Base-by-base conservation (phyloP, 768 basidiomycete species). In the Rhodocollybia butyracea region DNA sequence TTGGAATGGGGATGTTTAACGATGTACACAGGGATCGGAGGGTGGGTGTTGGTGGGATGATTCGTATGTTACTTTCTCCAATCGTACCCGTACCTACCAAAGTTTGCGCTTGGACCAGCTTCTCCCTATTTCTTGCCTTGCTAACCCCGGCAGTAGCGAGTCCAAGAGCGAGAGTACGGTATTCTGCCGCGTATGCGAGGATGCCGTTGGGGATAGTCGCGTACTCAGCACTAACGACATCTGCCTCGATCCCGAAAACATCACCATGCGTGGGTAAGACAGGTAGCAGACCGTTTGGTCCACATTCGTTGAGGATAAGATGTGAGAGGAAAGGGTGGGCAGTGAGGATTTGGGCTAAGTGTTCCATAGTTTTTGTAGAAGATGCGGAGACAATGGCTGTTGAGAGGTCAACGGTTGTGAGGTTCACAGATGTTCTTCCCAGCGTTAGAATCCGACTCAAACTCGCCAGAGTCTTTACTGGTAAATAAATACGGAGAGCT, bases 351-450 rank as follows among this genome's bases (percentile, higher is more conserved):
- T 68, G 70, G 53, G 84, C 82, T 36, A 89, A 63, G n/a, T n/a
- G n/a, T n/a, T n/a, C n/a, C n/a, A n/a, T n/a, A n/a, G n/a, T n/a
- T n/a, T n/a, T n/a, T n/a, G n/a, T n/a, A 43, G 88, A 83, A 0
- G 65, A 54, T 51, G 79, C 76, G 32, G 74, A 68, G 22, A 94
- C 66, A 42, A 72, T 72, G 59, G 83, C 87, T 0, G 89, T 89
- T 0, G 89, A 89, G 12, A 96, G 67, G 65, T 98, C 94, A 29
- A 96, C 78, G 31, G 84, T 78, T 34, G 74, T 71, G 27, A 93
- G 66, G 43, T 61, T 65, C 1, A 22, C 15, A 55, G 22, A 38
- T 53, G 55, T 40, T 55, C 46, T 5, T 31, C 43, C 38, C 47
- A 58, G 59, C 61, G 59, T 61, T 54, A 82, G 60, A 17, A 79